Percentiles rank a stretch among this genome's conserved stretches.
Evolutionary conservation across 768 basidiomycete genomes (phyloP).

Genomic region (Daedalea quercina): DNA sequence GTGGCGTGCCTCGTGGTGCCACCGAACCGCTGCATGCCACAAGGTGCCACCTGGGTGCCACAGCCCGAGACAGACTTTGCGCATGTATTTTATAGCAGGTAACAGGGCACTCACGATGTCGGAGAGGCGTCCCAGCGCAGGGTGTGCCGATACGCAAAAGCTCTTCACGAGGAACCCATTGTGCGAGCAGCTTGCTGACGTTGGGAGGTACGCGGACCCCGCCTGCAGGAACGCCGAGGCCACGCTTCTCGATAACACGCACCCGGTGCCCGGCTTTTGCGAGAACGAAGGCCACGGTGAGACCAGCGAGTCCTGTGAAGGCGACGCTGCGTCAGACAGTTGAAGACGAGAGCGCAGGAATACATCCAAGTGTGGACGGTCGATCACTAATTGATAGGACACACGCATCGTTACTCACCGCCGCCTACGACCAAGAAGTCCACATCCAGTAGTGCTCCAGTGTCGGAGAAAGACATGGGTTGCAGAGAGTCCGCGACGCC

Average conservation of each 20-base stretch:
- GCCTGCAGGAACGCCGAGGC: conserved; percentile 28
- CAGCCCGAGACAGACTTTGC: too few species aligned
- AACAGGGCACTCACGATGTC: conserved; percentile 25
- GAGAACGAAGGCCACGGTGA: conserved; percentile 49
- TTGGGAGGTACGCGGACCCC: conserved; percentile 52
- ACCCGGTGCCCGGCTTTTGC: conserved; percentile 54
- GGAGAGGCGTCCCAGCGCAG: conserved; percentile 27
- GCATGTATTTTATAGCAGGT: neutral
- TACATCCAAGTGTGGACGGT: neutral
- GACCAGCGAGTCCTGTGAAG: conserved; percentile 40
- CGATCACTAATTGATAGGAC: conserved; percentile 4
- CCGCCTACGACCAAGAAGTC: conserved; percentile 42
- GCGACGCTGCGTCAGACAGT: neutral
- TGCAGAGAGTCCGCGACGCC: neutral
- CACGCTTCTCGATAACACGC: conserved; percentile 45
- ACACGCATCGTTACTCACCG: conserved; percentile 21
- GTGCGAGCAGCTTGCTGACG: conserved; percentile 45
- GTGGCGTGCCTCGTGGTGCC: too few species aligned
- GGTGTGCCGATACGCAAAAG: conserved; percentile 32
- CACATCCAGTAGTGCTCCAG: conserved; percentile 15
- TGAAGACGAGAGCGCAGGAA: neutral
- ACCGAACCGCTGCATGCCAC: too few species aligned
- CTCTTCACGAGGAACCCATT: conserved; percentile 46
- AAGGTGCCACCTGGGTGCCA: too few species aligned
- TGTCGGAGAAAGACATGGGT: neutral